Evolutionary conservation across 192 early-diverging fungal species (phyloP), one percentile per base, ranked within the genome.

Genomic region (Endogone sp.): DNA sequence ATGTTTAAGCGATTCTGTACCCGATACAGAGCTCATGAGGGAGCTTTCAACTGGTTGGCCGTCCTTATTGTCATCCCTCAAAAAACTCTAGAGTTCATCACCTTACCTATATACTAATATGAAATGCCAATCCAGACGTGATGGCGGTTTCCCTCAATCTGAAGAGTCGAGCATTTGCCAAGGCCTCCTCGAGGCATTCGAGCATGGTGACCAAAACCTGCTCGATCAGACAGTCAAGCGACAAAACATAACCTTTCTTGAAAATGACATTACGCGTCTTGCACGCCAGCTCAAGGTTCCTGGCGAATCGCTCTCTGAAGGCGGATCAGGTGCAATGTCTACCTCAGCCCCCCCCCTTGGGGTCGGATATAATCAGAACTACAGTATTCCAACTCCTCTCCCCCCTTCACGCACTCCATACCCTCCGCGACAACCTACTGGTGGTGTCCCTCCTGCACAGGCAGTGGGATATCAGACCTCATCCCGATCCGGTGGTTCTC

Each of bases 131-230:
- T n/a, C n/a, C 28, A 70, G 65, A 2, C 78, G 78, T 6, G 81
- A 77, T 64, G 10, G 64, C 3, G 89, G 86, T 6, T 92, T 92
- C 71, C 77, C 79, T 3, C 76, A 78, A 24, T 82, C 85, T 9
- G 87, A 88, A 29, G 92, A 93, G 56, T 86, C 88, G 3, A 75
- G 76, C 6, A 79, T 90, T n/a, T 83, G 81, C 27, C 73, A 81
- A 26, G 73, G 71, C 9, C 71, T 93, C 57, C 58, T 92, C 26
- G 79, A 87, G 56, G 87, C 86, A 4, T 91, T 86, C 74, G 86
- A 91, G 32, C 78, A 85, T 20, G 75, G 85, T 13, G 91, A 93
- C 70, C 84, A 89, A 56, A 76, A 78, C 22, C 69, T 84, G 16
- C 68, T 91, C 56, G 76, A 78, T 26, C 68, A 85, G 13, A 75